Percentiles rank a stretch among this genome's conserved stretches.
These are phyloP conservation scores for Poteriospumella lacustris DNA, from an alignment of 108 stramenopile genomes.

Conservation along the genomic window DNA sequence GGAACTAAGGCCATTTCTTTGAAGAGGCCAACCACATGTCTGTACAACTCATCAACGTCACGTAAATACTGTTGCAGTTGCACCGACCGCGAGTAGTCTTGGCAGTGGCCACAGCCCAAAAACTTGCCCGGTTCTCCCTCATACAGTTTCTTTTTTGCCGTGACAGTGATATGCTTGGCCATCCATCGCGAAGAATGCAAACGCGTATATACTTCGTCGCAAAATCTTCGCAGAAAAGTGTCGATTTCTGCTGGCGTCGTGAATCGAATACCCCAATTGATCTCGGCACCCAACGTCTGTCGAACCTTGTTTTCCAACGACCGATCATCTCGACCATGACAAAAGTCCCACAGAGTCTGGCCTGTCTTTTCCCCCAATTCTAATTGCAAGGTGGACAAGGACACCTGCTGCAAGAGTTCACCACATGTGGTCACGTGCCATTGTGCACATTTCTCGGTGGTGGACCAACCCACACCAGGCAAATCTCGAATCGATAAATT, in stretches of 20 bases:
- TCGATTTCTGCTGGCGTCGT: constrained; percentile 70
- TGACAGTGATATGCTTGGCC: constrained; percentile 70
- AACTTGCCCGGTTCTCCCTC: constrained; percentile 66
- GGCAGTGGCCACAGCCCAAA: constrained; percentile 76
- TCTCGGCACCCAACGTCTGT: constrained; percentile 86
- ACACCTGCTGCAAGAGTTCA: constrained; percentile 70
- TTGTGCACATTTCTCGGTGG: constrained; percentile 59
- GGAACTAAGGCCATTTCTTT: not conserved
- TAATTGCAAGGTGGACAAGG: constrained; percentile 53
- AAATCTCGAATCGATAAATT: constrained; percentile 67
- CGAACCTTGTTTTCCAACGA: constrained; percentile 62
- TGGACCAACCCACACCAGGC: constrained; percentile 74
- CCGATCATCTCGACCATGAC: constrained; percentile 74
- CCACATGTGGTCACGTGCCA: constrained; percentile 59
- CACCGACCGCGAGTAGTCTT: constrained; percentile 63
- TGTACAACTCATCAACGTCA: not conserved
- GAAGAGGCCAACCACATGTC: not conserved
- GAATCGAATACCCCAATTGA: constrained; percentile 85
- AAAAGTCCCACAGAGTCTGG: constrained; percentile 62
- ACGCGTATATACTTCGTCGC: constrained; percentile 69
- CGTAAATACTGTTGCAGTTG: constrained; percentile 4
- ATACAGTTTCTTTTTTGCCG: constrained; percentile 73
- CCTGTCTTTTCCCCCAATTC: constrained; percentile 67
- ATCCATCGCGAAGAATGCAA: constrained; percentile 60
- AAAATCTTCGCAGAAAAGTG: constrained; percentile 67